Evolutionary conservation across 2,329 filamentous ascomycete genomes (phyloP).

Genomic region (Ophiobolus disseminans): DNA sequence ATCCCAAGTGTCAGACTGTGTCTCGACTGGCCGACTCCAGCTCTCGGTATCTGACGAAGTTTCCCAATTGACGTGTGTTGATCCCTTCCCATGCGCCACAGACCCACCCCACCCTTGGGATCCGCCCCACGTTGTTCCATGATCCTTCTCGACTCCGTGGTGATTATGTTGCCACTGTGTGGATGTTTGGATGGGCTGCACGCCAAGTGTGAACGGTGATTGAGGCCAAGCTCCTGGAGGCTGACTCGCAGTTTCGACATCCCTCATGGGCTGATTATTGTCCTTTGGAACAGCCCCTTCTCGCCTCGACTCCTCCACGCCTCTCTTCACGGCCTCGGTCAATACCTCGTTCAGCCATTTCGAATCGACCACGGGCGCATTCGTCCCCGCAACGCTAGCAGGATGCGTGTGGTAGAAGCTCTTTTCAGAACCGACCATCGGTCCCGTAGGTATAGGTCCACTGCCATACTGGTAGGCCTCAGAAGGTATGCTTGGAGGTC

Average conservation of each 20-base stretch:
- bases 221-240: slow-evolving; percentile 36
- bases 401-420: slow-evolving; percentile 1
- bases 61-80: slow-evolving; percentile 20
- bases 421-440: background rate
- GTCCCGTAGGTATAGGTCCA: slow-evolving; percentile 29
- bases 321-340: slow-evolving; percentile 28
- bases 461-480: slow-evolving; percentile 35
- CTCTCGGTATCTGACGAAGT: slow-evolving; percentile 2
- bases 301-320: slow-evolving; percentile 25
- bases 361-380: slow-evolving; percentile 17
- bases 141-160: background rate
- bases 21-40: slow-evolving; percentile 21
- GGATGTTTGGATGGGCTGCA: background rate
- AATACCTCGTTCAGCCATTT: slow-evolving; percentile 25
- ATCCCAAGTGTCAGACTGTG: slow-evolving; percentile 26
- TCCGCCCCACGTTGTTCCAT: slow-evolving; percentile 7
- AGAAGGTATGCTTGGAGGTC: slow-evolving; percentile 8
- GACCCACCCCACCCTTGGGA: slow-evolving; percentile 6
- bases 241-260: slow-evolving; percentile 13
- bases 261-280: background rate
- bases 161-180: background rate
- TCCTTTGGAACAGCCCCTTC: slow-evolving; percentile 1
- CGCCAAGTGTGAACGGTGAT: slow-evolving; percentile 12
- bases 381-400: background rate
- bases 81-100: slow-evolving; percentile 8